Percentiles rank a stretch among this genome's conserved stretches.
Conservation (phyloP, 371 early-diverging fungal genomes). For the Mucor sp. region DNA sequence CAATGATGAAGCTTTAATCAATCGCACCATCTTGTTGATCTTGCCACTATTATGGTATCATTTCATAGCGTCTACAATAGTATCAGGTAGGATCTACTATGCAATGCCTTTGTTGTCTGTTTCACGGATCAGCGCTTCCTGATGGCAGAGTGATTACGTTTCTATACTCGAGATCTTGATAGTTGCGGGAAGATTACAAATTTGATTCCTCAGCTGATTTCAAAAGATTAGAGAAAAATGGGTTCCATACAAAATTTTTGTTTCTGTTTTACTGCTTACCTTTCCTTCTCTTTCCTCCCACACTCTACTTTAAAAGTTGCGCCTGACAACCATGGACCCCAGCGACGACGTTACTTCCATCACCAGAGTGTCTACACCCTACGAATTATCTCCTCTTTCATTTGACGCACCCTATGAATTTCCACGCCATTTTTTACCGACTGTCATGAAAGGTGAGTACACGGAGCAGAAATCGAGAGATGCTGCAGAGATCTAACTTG, state of each 20-base stretch:
- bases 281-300: background rate
- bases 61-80: no score
- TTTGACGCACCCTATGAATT: slow-evolving; percentile 31
- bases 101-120: no score
- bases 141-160: background rate
- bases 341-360: background rate
- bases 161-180: background rate
- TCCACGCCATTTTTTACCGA: slow-evolving; percentile 26
- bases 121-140: no score
- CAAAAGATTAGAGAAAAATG: background rate
- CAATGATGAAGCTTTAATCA: background rate
- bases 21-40: background rate
- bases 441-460: slow-evolving; percentile 28
- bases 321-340: background rate
- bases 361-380: slow-evolving; percentile 21
- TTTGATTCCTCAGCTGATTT: slow-evolving; percentile 10
- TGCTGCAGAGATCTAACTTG: background rate
- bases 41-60: no score
- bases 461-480: no score
- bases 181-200: background rate
- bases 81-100: no score
- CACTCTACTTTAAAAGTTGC: no score
- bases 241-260: background rate
- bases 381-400: slow-evolving; percentile 24
- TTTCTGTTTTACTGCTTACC: background rate